phyloP scores from a whole-genome alignment of 2,329 filamentous ascomycete species.

The Fusarium chlamydosporum region DNA sequence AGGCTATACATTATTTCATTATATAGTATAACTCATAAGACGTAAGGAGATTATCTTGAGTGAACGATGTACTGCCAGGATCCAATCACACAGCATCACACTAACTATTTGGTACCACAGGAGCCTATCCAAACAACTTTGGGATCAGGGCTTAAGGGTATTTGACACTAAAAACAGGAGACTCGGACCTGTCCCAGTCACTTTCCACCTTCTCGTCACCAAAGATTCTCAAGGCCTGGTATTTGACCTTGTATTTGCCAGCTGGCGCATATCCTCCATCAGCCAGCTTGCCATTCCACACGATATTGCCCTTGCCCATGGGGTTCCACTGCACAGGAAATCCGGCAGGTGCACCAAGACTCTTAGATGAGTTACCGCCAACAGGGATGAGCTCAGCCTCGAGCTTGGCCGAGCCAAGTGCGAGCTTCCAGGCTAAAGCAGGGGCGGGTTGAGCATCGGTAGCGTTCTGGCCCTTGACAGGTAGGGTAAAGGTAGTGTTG shows the following conservation, averaged over 20 bases:
- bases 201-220: conserved; percentile 61
- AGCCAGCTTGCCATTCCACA: conserved; percentile 63
- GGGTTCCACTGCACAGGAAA: conserved; percentile 57
- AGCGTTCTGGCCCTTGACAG: conserved; percentile 54
- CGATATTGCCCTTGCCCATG: conserved; percentile 42
- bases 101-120: not conserved
- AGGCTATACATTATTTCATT: conserved; percentile 6
- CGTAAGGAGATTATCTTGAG: conserved; percentile 5
- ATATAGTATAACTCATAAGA: conserved; percentile 9
- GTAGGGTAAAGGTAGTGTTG: conserved; percentile 60
- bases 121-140: not conserved
- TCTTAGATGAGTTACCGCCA: conserved; percentile 25
- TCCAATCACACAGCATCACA: not conserved
- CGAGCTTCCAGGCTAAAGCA: conserved; percentile 57
- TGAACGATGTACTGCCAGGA: not conserved
- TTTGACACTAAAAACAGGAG: conserved; percentile 59
- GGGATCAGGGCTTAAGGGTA: conserved; percentile 52
- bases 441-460: conserved; percentile 54
- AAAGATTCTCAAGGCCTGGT: conserved; percentile 66
- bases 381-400: conserved; percentile 62
- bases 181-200: conserved; percentile 64
- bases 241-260: conserved; percentile 65
- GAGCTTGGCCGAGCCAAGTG: conserved; percentile 62
- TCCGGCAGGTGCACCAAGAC: conserved; percentile 26
- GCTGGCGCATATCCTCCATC: conserved; percentile 63